phyloP scores from a whole-genome alignment of 345 rosid species.

The Brassica napus region DNA sequence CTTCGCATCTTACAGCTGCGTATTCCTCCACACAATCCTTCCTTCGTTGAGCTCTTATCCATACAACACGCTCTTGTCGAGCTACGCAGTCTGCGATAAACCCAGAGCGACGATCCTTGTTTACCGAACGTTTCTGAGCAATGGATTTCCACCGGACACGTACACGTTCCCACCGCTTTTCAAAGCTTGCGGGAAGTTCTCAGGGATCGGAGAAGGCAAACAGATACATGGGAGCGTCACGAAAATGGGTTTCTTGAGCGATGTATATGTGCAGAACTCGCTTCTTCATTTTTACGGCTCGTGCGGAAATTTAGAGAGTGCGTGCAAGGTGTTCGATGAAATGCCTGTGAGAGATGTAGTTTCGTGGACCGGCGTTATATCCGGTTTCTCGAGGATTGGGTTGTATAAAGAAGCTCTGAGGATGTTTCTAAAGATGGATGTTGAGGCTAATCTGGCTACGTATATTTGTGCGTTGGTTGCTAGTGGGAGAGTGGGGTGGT shows the following conservation, averaged over 20 bases:
- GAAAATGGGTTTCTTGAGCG: conserved; percentile 39
- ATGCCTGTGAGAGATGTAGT: conserved; percentile 53
- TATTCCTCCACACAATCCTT: conserved; percentile 31
- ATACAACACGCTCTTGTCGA: conserved; percentile 36
- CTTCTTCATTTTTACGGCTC: conserved; percentile 38
- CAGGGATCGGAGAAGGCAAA: conserved; percentile 36
- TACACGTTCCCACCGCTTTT: conserved; percentile 49
- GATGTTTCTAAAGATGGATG: conserved; percentile 48
- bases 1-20: conserved; percentile 25
- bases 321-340: conserved; percentile 47
- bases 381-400: conserved; percentile 41
- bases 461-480: conserved; percentile 43
- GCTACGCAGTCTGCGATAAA: conserved; percentile 32
- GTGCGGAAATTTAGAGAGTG: conserved; percentile 38
- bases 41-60: conserved; percentile 35
- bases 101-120: conserved; percentile 37
- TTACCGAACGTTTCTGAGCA: conserved; percentile 29
- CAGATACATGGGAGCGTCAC: conserved; percentile 41
- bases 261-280: conserved; percentile 46
- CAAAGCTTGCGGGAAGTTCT: conserved; percentile 50
- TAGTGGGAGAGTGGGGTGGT: conserved; percentile 46
- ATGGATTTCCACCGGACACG: conserved; percentile 46
- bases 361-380: conserved; percentile 49
- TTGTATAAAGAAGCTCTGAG: conserved; percentile 45
- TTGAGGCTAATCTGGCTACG: conserved; percentile 41